Base-by-base conservation (phyloP, 2,329 filamentous ascomycete genomes). In the Aspergillus vadensis region DNA sequence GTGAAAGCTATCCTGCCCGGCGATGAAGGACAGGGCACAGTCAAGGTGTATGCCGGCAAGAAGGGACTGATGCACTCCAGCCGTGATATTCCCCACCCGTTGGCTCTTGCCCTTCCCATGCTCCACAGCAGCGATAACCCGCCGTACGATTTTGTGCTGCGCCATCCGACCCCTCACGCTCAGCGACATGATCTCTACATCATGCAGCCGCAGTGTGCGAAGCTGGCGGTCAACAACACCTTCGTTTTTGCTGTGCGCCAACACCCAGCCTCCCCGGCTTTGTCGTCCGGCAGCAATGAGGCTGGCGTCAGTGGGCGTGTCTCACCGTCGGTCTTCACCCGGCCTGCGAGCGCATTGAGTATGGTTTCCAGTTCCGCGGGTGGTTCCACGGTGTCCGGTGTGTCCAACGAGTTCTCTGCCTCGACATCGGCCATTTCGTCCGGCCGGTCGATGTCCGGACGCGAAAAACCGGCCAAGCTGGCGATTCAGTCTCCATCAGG, bases 191-290 rank as follows among this genome's bases (percentile, higher is more conserved):
- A 99, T 74, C 88, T 99, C 60, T 99, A 99, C 76, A 91, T 99
- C 64, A 91, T 93, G 48, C 95, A 98, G 73, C 95, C 96, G 1
- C 96, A 99, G 76, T 99, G 95, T 74, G 85, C 89, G 65, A 87
- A 88, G 25, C 82, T 99, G 27, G 93, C 92, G 1, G 83, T 96
- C 58, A 97, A 98, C 80, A 98, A 99, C 74, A 99, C 95, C 0
- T 99, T 97, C 72, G 94, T 99, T 27, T 99, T 99, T 76, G 91
- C 91, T 56, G 90, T 99, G 62, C 91, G 95, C 49, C 95, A 99
- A 72, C 93, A 99, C 73, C 91, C 93, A 0, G 89, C 91, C 0
- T 85, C 84, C 1, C 77, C 84, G 0, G 77, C 77, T 2, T 71
- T 74, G 43, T 72, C 77, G 38, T 70, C 77, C 27, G 76, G 72